Evolutionary conservation across 805 yeast species (phyloP).

Genomic region (Yamadazyma phyllophila): DNA sequence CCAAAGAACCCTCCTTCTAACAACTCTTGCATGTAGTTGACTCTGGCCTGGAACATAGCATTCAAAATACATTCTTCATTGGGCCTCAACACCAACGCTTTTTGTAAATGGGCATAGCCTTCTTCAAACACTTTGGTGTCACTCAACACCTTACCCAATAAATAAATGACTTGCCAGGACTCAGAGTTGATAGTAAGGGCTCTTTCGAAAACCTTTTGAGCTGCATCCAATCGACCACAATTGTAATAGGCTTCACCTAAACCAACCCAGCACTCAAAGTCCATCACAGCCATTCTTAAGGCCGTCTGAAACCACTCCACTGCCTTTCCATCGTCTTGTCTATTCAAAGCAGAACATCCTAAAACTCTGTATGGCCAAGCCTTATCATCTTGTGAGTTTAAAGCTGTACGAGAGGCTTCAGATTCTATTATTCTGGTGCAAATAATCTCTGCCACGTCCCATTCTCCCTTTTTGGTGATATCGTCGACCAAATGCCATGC

Average conservation of each 20-base stretch:
- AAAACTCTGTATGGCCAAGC: slow-evolving; percentile 90
- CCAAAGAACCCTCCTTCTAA: slow-evolving; percentile 62
- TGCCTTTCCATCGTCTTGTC: slow-evolving; percentile 71
- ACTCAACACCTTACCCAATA: slow-evolving; percentile 64
- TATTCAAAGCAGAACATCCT: slow-evolving; percentile 74
- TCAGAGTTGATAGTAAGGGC: slow-evolving; percentile 54
- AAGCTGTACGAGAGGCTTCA: slow-evolving; percentile 53
- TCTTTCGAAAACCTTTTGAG: slow-evolving; percentile 73
- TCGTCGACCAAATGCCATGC: slow-evolving; percentile 69
- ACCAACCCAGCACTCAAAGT: slow-evolving; percentile 86
- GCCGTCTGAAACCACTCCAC: slow-evolving; percentile 89
- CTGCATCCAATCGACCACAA: slow-evolving; percentile 85
- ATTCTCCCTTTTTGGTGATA: slow-evolving; percentile 66
- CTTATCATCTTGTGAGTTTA: slow-evolving; percentile 34
- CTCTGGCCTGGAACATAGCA: slow-evolving; percentile 56
- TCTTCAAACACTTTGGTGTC: slow-evolving; percentile 64
- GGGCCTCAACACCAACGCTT: slow-evolving; percentile 43
- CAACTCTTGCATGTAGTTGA: slow-evolving; percentile 52
- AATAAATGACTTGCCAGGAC: slow-evolving; percentile 62
- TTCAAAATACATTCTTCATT: slow-evolving; percentile 47
- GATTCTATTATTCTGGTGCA: slow-evolving; percentile 64
- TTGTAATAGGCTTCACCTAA: slow-evolving; percentile 92
- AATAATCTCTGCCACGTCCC: slow-evolving; percentile 81
- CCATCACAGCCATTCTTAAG: slow-evolving; percentile 62
- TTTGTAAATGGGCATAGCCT: slow-evolving; percentile 49